Percentiles rank a stretch among this genome's conserved stretches.
Conservation (phyloP, 176 grass and related monocot genomes). For the Carex scoparia region DNA sequence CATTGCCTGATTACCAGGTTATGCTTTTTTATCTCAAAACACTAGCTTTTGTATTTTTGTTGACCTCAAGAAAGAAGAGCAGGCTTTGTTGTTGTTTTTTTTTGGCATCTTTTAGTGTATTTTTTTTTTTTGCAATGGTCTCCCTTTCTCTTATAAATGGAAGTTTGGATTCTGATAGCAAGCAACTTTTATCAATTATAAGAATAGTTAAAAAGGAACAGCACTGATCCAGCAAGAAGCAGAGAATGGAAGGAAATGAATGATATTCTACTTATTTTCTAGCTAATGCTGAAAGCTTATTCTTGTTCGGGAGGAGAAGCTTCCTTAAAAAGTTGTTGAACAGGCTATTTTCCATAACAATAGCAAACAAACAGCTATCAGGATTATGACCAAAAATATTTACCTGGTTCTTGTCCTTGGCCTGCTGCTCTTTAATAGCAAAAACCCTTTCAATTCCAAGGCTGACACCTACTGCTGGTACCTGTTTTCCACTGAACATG, state of each 20-base stretch:
- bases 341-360: neutral
- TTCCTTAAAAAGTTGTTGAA: neutral
- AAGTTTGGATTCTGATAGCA: neutral
- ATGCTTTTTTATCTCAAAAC: too few relatives aligned
- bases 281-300: neutral
- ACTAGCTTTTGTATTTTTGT: too few relatives aligned
- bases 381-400: neutral
- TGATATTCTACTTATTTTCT: neutral
- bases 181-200: neutral
- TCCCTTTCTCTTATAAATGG: too few relatives aligned
- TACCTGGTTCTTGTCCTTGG: conserved; percentile 81
- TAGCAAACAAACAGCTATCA: neutral
- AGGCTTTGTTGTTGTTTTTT: too few relatives aligned
- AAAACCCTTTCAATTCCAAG: conserved; percentile 98
- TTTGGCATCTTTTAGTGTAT: too few relatives aligned
- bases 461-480: conserved; percentile 93
- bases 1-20: too few relatives aligned
- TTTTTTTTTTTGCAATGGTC: too few relatives aligned
- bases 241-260: neutral
- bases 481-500: conserved; percentile 93
- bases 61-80: too few relatives aligned
- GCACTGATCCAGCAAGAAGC: neutral
- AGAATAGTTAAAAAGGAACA: neutral
- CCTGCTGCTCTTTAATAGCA: conserved; percentile 87
- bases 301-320: neutral